phyloP scores from a whole-genome alignment of 2,329 filamentous ascomycete species.

The Rasamsonia emersonii region DNA sequence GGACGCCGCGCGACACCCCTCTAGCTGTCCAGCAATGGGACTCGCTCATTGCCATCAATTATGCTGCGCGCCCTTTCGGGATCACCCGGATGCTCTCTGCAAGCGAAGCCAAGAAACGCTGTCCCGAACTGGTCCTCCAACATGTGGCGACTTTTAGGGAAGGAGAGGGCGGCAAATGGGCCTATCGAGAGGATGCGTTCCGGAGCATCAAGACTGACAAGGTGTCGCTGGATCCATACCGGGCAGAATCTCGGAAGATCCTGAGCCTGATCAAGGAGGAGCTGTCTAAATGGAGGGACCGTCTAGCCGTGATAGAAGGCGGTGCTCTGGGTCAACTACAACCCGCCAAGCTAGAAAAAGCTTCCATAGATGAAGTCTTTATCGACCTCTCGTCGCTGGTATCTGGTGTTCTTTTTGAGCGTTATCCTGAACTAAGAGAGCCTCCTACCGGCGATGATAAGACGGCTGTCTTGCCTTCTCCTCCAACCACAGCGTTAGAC shows the following conservation, averaged over 20 bases:
- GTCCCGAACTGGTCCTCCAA: slow-evolving; percentile 73
- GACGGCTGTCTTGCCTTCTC: slow-evolving; percentile 61
- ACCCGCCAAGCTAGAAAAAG: slow-evolving; percentile 69
- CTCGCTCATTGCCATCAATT: slow-evolving; percentile 92
- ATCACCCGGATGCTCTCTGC: slow-evolving; percentile 72
- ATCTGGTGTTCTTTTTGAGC: slow-evolving; percentile 62
- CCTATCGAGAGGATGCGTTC: slow-evolving; percentile 73
- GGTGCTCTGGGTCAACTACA: slow-evolving; percentile 14
- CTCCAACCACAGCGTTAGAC: slow-evolving; percentile 64
- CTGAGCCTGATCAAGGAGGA: slow-evolving; percentile 66
- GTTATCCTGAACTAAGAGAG: slow-evolving; percentile 62
- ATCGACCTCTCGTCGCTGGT: slow-evolving; percentile 82
- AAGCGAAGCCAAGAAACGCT: slow-evolving; percentile 75
- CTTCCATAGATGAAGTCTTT: slow-evolving; percentile 92
- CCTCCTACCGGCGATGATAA: slow-evolving; percentile 45
- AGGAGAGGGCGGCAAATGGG: slow-evolving; percentile 77
- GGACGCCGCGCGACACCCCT: slow-evolving; percentile 63
- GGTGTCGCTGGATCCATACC: slow-evolving; percentile 87
- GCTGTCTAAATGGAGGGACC: slow-evolving; percentile 44
- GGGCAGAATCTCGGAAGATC: slow-evolving; percentile 75
- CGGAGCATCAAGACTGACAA: slow-evolving; percentile 80
- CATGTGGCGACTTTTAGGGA: slow-evolving; percentile 95
- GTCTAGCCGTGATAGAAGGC: slow-evolving; percentile 12
- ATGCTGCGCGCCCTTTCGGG: slow-evolving; percentile 73
- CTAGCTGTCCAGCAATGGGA: slow-evolving; percentile 95